Conservation (phyloP, 352 stramenopile species). For the Globisporangium okanoganense region DNA sequence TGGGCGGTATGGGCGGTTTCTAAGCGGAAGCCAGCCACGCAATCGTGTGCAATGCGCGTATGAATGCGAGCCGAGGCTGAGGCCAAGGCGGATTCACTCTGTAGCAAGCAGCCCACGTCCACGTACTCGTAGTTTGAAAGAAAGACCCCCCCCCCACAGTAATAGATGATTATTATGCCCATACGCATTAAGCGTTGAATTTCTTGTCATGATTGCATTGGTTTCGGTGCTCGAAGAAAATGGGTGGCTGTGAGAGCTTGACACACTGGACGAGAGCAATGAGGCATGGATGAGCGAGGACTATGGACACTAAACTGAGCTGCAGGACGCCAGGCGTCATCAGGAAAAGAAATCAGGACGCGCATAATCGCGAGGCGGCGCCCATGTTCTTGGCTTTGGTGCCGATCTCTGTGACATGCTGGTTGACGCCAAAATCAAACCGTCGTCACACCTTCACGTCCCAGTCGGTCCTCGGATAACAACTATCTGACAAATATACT, state of each 20-base stretch:
- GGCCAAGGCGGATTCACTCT: too few species aligned
- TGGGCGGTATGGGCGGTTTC: constrained; percentile 81
- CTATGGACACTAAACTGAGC: neutral
- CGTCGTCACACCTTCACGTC: neutral
- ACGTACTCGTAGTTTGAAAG: constrained; percentile 13
- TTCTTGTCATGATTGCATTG: neutral
- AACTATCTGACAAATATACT: too few species aligned
- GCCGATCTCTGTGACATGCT: neutral
- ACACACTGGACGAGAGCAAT: neutral
- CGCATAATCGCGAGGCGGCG: neutral
- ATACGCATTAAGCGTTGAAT: neutral
- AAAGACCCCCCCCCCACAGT: constrained; percentile 18
- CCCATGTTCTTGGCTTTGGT: neutral
- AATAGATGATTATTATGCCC: constrained; percentile 46
- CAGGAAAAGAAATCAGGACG: constrained; percentile 2
- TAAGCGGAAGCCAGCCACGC: constrained; percentile 4
- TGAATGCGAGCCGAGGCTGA: too few species aligned
- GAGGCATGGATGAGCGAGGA: neutral
- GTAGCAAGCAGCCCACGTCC: too few species aligned
- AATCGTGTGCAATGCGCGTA: too few species aligned
- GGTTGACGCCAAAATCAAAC: constrained; percentile 1
- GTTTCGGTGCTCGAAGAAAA: neutral
- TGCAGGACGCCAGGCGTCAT: neutral
- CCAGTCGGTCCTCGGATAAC: too few species aligned
- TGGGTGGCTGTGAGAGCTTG: neutral